Conservation (phyloP, 805 yeast species). For the Metschnikowia orientalis region DNA sequence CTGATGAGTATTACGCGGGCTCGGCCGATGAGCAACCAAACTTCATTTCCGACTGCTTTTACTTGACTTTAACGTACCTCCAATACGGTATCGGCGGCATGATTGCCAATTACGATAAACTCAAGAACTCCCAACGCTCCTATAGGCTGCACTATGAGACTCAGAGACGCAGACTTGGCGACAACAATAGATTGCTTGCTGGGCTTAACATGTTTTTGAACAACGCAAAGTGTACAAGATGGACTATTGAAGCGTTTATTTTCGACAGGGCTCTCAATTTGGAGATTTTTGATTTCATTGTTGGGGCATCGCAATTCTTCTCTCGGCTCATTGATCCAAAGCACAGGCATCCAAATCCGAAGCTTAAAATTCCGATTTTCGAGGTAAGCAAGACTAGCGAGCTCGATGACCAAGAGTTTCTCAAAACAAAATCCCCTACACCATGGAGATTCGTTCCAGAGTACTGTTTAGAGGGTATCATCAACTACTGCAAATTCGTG, state of each 20-base stretch:
- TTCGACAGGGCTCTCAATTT: conserved; percentile 52
- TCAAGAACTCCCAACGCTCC: conserved; percentile 45
- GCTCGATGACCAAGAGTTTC: conserved; percentile 69
- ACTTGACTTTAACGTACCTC: conserved; percentile 66
- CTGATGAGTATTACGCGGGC: conserved; percentile 50
- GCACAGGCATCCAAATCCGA: conserved; percentile 55
- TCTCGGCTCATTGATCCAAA: conserved; percentile 68
- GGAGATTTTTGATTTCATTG: conserved; percentile 69
- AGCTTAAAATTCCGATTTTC: conserved; percentile 49
- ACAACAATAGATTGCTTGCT: conserved; percentile 8
- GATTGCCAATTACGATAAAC: conserved; percentile 48
- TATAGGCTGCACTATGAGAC: conserved; percentile 36
- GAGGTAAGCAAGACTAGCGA: conserved; percentile 59
- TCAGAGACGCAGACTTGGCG: conserved; percentile 11
- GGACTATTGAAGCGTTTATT: conserved; percentile 62
- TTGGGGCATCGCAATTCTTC: conserved; percentile 71
- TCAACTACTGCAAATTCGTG: conserved; percentile 64
- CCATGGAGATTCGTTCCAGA: conserved; percentile 88
- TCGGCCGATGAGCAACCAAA: conserved; percentile 46
- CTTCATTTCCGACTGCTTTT: conserved; percentile 91
- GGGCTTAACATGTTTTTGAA: conserved; percentile 42
- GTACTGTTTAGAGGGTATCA: conserved; percentile 74
- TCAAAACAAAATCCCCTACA: conserved; percentile 59
- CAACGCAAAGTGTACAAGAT: conserved; percentile 38
- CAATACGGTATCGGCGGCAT: conserved; percentile 91